These are phyloP conservation scores for Trichoderma atroviride DNA, from an alignment of 2,329 filamentous ascomycete genomes.

Conservation along the genomic window DNA sequence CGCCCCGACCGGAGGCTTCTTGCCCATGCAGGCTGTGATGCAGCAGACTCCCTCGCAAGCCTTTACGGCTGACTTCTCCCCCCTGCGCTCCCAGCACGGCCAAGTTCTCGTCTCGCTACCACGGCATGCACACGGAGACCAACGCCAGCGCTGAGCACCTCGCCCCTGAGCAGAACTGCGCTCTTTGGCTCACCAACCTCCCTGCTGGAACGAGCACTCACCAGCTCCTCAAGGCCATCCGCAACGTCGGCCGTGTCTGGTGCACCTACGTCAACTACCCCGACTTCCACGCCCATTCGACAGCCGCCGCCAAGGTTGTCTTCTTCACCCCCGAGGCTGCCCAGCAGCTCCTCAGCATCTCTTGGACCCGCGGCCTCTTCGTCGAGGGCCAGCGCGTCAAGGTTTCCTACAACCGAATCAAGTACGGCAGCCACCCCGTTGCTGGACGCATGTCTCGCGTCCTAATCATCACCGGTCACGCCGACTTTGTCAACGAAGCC, in stretches of 20 bases:
- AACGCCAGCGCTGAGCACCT: constrained; percentile 43
- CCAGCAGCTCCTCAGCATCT: constrained; percentile 35
- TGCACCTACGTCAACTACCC: constrained; percentile 56
- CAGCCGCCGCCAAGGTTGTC: constrained; percentile 53
- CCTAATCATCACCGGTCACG: constrained; percentile 52
- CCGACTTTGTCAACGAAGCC: constrained; percentile 47
- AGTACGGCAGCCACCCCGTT: constrained; percentile 37
- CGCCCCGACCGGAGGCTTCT: constrained; percentile 24
- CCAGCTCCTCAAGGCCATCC: constrained; percentile 50
- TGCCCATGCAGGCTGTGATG: constrained; percentile 33
- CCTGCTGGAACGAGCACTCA: constrained; percentile 46
- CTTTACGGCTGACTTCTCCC: not conserved
- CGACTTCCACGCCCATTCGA: constrained; percentile 40
- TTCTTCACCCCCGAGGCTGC: constrained; percentile 51
- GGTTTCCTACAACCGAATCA: constrained; percentile 54
- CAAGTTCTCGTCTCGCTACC: constrained; percentile 42
- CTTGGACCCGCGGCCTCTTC: constrained; percentile 38
- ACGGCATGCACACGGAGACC: constrained; percentile 41
- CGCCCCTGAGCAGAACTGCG: constrained; percentile 47
- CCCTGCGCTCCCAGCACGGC: not conserved
- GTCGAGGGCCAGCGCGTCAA: constrained; percentile 43
- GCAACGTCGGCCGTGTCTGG: constrained; percentile 53
- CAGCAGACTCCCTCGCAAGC: constrained; percentile 25
- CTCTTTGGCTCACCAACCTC: constrained; percentile 57
- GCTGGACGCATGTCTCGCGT: constrained; percentile 48